phyloP scores from a whole-genome alignment of 2,329 filamentous ascomycete genomes.

The Trichoderma harzianum region DNA sequence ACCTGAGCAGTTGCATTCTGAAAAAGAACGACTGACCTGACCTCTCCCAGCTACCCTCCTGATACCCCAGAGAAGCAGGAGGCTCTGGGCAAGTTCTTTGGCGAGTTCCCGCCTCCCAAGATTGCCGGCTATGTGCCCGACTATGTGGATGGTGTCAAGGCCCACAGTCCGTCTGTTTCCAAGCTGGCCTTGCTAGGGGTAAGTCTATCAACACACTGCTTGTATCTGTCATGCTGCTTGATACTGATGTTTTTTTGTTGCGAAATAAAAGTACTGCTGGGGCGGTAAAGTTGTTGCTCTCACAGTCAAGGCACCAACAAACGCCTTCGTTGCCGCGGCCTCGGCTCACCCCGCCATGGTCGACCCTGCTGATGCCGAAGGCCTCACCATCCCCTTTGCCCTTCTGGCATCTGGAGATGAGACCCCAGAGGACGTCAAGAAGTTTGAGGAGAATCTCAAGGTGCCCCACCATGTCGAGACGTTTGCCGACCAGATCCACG shows the following conservation, averaged over 20 bases:
- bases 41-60: slow-evolving; percentile 53
- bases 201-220: slow-evolving; percentile 28
- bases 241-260: not conserved
- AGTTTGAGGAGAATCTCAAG: slow-evolving; percentile 53
- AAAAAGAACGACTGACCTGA: not conserved
- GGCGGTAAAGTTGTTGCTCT: slow-evolving; percentile 64
- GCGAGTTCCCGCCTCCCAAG: slow-evolving; percentile 45
- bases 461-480: slow-evolving; percentile 60
- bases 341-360: slow-evolving; percentile 61
- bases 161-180: slow-evolving; percentile 52
- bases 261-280: slow-evolving; percentile 56
- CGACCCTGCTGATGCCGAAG: slow-evolving; percentile 57
- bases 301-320: slow-evolving; percentile 46
- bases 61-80: slow-evolving; percentile 62
- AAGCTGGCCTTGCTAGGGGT: slow-evolving; percentile 61
- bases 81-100: slow-evolving; percentile 57
- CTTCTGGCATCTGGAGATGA: slow-evolving; percentile 67
- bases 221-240: not conserved
- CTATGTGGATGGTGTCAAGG: slow-evolving; percentile 52
- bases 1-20: not conserved
- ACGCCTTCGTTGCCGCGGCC: slow-evolving; percentile 54
- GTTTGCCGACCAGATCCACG: slow-evolving; percentile 66
- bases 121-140: slow-evolving; percentile 50
- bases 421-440: slow-evolving; percentile 50
- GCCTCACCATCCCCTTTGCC: slow-evolving; percentile 58